Conservation (phyloP, 177 flowering plant genomes). For the Vitis hybrid region DNA sequence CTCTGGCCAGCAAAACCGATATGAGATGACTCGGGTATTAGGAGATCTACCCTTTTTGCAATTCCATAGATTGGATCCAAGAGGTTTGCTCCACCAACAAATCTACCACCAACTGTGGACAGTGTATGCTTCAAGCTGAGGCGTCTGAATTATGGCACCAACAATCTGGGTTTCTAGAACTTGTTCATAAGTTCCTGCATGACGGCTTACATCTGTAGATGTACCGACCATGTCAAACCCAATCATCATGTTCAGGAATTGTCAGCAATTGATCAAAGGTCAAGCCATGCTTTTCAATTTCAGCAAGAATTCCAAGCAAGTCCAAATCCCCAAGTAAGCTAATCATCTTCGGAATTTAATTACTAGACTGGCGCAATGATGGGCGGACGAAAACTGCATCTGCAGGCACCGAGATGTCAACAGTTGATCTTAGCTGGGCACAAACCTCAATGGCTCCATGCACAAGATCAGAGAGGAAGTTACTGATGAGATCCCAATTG, state of each 20-base stretch:
- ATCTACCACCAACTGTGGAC: constrained; percentile 99
- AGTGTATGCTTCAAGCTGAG: constrained; percentile 95
- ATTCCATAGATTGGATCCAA: too few relatives aligned
- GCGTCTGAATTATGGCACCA: constrained; percentile 97
- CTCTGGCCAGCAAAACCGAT: too few relatives aligned
- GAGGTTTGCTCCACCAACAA: constrained; percentile 44
- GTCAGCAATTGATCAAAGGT: constrained; percentile 84
- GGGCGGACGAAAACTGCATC: constrained; percentile 96
- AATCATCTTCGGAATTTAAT: constrained; percentile 4
- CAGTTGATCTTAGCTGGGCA: constrained; percentile 85
- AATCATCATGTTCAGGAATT: constrained; percentile 95
- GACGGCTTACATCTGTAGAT: constrained; percentile 97
- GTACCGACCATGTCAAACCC: constrained; percentile 99
- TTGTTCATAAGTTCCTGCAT: constrained; percentile 91
- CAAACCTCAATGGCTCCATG: constrained; percentile 83
- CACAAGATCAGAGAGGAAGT: constrained; percentile 12
- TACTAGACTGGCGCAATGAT: constrained; percentile 67
- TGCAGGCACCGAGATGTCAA: constrained; percentile 83
- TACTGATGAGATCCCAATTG: too few relatives aligned
- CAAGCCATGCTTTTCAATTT: constrained; percentile 76
- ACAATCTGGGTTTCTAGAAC: constrained; percentile 93
- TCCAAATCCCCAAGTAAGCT: constrained; percentile 58
- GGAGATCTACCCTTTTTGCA: too few relatives aligned
- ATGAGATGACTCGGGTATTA: too few relatives aligned
- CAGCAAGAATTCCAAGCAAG: constrained; percentile 67